phyloP scores from a whole-genome alignment of 495 filamentous ascomycete genomes.

The Tuber melanosporum region DNA sequence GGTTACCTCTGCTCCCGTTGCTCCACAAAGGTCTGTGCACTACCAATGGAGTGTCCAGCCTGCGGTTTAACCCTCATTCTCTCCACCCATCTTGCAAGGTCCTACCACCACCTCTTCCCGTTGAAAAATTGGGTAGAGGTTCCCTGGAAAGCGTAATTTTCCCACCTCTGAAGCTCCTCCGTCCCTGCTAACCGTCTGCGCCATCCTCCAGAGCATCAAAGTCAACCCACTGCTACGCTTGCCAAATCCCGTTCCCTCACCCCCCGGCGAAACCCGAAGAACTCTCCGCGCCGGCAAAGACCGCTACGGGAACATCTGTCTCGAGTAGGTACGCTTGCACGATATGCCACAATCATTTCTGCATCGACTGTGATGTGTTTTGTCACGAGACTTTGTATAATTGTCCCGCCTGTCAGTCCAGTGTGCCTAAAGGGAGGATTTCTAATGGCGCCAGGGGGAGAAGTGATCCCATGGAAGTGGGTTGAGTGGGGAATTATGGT shows the following conservation, averaged over 20 bases:
- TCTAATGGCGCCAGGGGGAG: conserved; percentile 3
- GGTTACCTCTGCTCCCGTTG: conserved; percentile 90
- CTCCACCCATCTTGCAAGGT: conserved; percentile 89
- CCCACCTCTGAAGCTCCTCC: conserved; percentile 52
- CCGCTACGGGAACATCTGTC: conserved; percentile 64
- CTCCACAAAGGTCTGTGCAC: conserved; percentile 76
- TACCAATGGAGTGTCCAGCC: conserved; percentile 85
- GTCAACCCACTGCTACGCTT: conserved; percentile 47
- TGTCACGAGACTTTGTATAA: conserved; percentile 90
- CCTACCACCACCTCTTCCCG: conserved; percentile 94
- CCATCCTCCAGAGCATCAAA: conserved; percentile 27
- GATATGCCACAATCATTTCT: conserved; percentile 80
- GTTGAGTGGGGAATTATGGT: neutral
- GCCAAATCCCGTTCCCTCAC: conserved; percentile 51
- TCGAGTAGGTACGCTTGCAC: conserved; percentile 83
- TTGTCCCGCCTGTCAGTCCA: conserved; percentile 84
- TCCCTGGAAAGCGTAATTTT: conserved; percentile 59
- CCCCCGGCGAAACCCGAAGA: conserved; percentile 42
- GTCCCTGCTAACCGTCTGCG: conserved; percentile 47
- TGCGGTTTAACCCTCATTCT: conserved; percentile 91
- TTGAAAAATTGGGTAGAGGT: conserved; percentile 86
- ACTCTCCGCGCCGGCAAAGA: conserved; percentile 40
- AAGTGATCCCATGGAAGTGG: neutral
- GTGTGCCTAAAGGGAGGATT: conserved; percentile 12
- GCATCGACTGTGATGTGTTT: conserved; percentile 95